Evolutionary conservation across 768 basidiomycete species (phyloP), one percentile per base, ranked within the genome.

Genomic region (Termitomyces sp.): DNA sequence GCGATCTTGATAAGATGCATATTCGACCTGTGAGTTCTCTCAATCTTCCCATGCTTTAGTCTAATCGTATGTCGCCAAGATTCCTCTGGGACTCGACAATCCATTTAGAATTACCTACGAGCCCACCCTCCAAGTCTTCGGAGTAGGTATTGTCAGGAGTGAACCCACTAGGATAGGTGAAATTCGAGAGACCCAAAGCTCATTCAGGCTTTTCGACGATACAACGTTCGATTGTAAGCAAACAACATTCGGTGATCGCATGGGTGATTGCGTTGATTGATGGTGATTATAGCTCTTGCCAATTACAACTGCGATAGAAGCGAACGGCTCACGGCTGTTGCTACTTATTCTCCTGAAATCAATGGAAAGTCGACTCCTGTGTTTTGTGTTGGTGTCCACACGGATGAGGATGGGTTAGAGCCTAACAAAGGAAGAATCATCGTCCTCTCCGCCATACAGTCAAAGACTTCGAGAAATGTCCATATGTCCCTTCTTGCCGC

Each of bases 1-100:
- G 75, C 31, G 80, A 87, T 56, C 73, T 92, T 11, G 83, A 89
- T 58, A 90, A 89, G 67, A 76, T 94, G 67, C 89, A 95, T 61
- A 84, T 95, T 43, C 84, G 85, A 53, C 81, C 90, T 33, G 91
- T 91, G 66, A 58, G 80, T 57, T 33, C 38, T 43, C 16, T 7
- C 7, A 22, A 33, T 13, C 16, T 0, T 5, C 10, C 13, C 4
- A 25, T 16, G 18, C 13, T 41, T 12, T 18, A 16, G 7, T 15
- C 42, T 60, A 13, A 47, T 31, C 16, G 9, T 52, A 48, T 47
- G 41, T 56, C 33, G 20, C 23, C 50, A 61, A 93, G 91, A 73
- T 91, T 27, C 76, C 83, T 23, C 71, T 94, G 10, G 92, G 91
- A 3, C 72, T 81, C 25, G 83, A 91, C 53, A 83, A 82, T 62